phyloP scores from a whole-genome alignment of 805 yeast species.

The Ogataea trehalophila region DNA sequence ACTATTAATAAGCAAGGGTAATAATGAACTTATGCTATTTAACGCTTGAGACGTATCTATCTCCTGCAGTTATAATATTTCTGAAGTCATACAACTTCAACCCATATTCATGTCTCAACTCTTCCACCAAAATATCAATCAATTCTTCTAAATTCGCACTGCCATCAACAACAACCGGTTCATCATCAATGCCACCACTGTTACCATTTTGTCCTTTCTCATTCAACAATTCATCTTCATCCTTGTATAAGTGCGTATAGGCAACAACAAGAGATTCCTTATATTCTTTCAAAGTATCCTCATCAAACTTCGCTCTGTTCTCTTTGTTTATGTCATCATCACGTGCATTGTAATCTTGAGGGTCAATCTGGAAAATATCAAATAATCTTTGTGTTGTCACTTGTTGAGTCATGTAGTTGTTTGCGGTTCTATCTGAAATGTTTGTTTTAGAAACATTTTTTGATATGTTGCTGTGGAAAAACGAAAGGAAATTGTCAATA shows the following conservation, averaged over 20 bases:
- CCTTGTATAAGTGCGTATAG: constrained; percentile 13
- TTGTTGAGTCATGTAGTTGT: background rate
- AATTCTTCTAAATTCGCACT: background rate
- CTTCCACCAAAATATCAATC: constrained; percentile 7
- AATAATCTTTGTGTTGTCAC: background rate
- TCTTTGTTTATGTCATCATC: background rate
- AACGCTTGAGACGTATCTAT: too few relatives aligned
- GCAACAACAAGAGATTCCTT: constrained; percentile 8
- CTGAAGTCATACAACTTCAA: background rate
- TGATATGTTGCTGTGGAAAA: constrained; percentile 36
- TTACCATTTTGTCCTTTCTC: background rate
- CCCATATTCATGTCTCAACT: background rate
- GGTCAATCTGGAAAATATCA: background rate
- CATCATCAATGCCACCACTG: background rate
- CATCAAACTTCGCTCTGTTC: too few relatives aligned
- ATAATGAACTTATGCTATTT: too few relatives aligned
- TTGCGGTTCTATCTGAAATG: background rate
- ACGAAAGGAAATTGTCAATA: constrained; percentile 43
- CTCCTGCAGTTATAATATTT: background rate
- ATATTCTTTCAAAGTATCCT: constrained; percentile 2
- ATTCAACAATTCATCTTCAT: constrained; percentile 11
- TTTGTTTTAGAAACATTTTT: too few relatives aligned
- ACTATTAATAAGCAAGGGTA: too few relatives aligned
- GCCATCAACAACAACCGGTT: background rate
- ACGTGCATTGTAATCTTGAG: background rate